Base-by-base conservation (phyloP, 495 filamentous ascomycete species). In the Neurospora sp. region DNA sequence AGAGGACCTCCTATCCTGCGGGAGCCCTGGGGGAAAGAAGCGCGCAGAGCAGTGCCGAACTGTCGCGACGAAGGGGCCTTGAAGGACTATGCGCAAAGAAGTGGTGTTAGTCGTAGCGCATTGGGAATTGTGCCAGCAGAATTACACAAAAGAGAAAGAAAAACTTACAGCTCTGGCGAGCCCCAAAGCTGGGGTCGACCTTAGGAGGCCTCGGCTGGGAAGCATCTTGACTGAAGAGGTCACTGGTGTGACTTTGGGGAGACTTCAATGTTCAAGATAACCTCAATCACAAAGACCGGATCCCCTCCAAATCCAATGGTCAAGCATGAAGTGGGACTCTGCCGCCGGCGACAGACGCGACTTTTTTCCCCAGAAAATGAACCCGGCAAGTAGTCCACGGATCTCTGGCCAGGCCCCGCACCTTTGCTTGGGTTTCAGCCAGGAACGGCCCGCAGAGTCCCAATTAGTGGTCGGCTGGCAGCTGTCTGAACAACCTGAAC, bases 131-230 rank as follows among this genome's bases (percentile, higher is more conserved):
- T 16, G 20, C 5, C 54, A 2, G 2, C 11, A 27, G 48, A 8
- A 3, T 16, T 6, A 31, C 54, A 31, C 23, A 12, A 59, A 11
- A 31, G 6, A 16, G 12, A 6, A 31, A 3, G 11, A 44, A 23
- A 38, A 62, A 62, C 78, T 72, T 66, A 79, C 81, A 79, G 75
- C 69, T 71, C 42, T 79, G 77, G 79, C 76, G 74, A 86, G 80
- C 75, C 80, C 82, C 66, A 84, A 76, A 69, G 79, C 79, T 72
- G 83, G 82, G 76, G 74, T 78, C 38, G 84, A 80, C 76, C 79
- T 81, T n/a, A 83, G 77, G 44, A 87, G 74, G 72, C 85, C 85
- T 84, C 85, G 85, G 71, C 85, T 86, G 72, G 86, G 84, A 75
- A 88, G 80, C 87, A 89, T 89, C 72, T 75, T 83, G 77, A 69